Evolutionary conservation across 2,329 filamentous ascomycete genomes (phyloP), one percentile per base, ranked within the genome.

Genomic region (Colletotrichum sp.): DNA sequence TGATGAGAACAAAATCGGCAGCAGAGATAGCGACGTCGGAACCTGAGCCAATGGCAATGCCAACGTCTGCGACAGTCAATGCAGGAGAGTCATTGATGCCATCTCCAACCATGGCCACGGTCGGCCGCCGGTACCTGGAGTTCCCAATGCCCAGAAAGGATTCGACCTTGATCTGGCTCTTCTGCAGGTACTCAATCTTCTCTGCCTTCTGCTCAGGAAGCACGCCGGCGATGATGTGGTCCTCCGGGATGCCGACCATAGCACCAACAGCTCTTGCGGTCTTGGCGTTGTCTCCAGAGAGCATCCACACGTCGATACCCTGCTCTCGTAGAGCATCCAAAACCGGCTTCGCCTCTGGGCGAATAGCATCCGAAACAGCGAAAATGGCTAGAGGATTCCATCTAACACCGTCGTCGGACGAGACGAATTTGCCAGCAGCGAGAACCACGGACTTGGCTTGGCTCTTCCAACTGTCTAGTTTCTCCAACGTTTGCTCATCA

Each of bases 31-130:
- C 95, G 34, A 97, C 93, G 83, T 98, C 95, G 59, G 93, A 95
- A 72, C 95, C 96, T 1, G 92, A 94, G 4, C 94, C 95, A 80
- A 98, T 93, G 69, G 95, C 95, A 76, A 98, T 94, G 79, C 94
- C 95, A 1, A 97, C 92, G 81, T 98, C 95, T 18, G 95, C 94
- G n/a, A 91, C 92, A 6, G 94, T 91, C 43, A 98, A 90, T 7
- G 95, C 95, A 0, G 95, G 95, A 0, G 94, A 93, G 85, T 98
- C 95, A 84, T 98, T 98, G 85, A 97, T 95, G 78, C 95, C 95
- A 82, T 97, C 95, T 72, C 95, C 95, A 9, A 97, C 93, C 91
- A 98, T 97, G 79, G 94, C 95, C 8, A 98, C 90, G 62, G 85
- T 87, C 9, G 89, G 43, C 6, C 43, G 87, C 7, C 89, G 87